Percentiles rank a stretch among this genome's conserved stretches.
Conservation (phyloP, 2,329 filamentous ascomycete genomes). For the Fusarium tupiense region DNA sequence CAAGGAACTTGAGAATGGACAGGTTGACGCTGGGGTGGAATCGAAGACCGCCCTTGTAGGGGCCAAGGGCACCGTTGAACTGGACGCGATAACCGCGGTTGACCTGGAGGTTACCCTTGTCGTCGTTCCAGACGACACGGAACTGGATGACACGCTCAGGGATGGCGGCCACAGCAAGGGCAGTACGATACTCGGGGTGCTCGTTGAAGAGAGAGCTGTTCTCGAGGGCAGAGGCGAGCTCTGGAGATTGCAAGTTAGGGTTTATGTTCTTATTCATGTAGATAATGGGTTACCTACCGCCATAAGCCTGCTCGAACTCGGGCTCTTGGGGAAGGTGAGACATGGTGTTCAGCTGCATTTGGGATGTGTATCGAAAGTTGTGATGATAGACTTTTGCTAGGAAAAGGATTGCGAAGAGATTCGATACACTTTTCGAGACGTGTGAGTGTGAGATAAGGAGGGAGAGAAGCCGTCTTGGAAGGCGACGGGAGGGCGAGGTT, state of each 20-base stretch:
- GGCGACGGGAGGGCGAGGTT: conserved; percentile 31
- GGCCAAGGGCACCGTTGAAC: conserved; percentile 97
- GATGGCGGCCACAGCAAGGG: conserved; percentile 86
- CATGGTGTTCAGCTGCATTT: conserved; percentile 62
- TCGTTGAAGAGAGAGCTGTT: conserved; percentile 92
- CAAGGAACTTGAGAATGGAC: conserved; percentile 92
- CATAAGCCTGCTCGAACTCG: conserved; percentile 99
- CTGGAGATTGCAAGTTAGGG: conserved; percentile 56
- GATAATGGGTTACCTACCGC: conserved; percentile 67
- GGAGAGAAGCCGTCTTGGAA: background rate
- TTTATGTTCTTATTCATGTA: background rate
- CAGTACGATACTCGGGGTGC: conserved; percentile 93
- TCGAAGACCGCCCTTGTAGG: conserved; percentile 96
- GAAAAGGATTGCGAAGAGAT: conserved; percentile 1
- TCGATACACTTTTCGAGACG: conserved; percentile 5
- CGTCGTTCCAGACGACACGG: conserved; percentile 96
- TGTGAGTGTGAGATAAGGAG: conserved; percentile 6
- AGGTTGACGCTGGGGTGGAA: conserved; percentile 91
- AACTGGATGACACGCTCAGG: conserved; percentile 98
- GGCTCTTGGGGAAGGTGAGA: conserved; percentile 88
- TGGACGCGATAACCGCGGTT: conserved; percentile 97
- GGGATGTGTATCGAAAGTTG: conserved; percentile 19
- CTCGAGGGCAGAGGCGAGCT: conserved; percentile 95
- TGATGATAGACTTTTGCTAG: conserved; percentile 5
- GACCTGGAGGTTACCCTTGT: conserved; percentile 87